A percentile compares a stretch with the other conserved stretches of the same genome.
Conservation (phyloP, 768 basidiomycete species). For the Suillus hirtellus region DNA sequence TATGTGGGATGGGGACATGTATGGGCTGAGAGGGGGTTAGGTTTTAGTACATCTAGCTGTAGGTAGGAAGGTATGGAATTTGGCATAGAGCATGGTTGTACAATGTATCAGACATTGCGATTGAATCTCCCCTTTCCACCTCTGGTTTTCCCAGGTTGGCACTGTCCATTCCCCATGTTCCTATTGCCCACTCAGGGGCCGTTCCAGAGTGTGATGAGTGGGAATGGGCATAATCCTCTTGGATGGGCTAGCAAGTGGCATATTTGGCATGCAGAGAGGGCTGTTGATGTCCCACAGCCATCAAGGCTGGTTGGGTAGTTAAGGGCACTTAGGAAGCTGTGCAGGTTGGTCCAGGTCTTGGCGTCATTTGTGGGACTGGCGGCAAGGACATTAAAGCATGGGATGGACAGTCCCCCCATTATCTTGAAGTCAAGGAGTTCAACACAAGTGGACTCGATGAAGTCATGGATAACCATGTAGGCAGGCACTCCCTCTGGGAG, state of each 20-base stretch:
- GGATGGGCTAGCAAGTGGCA: too few relatives aligned
- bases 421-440: not conserved
- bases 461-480: not conserved
- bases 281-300: not conserved
- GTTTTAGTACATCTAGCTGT: too few relatives aligned
- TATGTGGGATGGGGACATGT: too few relatives aligned
- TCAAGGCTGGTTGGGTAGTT: not conserved
- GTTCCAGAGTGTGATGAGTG: too few relatives aligned
- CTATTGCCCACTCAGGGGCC: too few relatives aligned
- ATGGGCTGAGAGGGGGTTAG: too few relatives aligned
- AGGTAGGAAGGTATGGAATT: too few relatives aligned
- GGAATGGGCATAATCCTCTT: too few relatives aligned
- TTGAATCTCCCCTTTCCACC: too few relatives aligned
- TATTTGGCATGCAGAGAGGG: not conserved
- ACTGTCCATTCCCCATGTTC: fast-evolving
- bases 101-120: too few relatives aligned
- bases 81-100: too few relatives aligned
- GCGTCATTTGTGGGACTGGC: not conserved
- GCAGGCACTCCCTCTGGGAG: not conserved
- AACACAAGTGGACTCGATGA: not conserved
- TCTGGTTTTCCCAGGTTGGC: too few relatives aligned
- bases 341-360: not conserved
- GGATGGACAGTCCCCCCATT: not conserved
- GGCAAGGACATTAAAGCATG: not conserved
- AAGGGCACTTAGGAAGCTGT: not conserved